Base-by-base conservation (phyloP, 2,329 filamentous ascomycete species). In the Trichoderma hamatum region DNA sequence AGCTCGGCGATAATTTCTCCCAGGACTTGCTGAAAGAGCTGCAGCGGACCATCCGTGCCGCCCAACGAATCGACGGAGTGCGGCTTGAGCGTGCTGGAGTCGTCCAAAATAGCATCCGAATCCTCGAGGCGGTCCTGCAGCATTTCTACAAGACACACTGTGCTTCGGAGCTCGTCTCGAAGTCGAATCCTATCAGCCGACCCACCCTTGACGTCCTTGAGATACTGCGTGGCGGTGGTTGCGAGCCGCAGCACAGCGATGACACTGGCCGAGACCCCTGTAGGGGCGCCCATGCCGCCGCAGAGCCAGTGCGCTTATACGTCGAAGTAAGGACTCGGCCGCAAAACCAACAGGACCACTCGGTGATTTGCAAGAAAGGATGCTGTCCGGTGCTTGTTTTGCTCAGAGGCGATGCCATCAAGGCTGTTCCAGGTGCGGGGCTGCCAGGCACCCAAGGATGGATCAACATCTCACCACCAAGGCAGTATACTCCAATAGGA, bases 111-210 rank as follows among this genome's bases (percentile, higher is more conserved):
- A 28, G 67, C 56, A 13, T 63, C 52, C 7, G 14, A 21, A 26
- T 71, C 62, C n/a, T 67, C 67, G 14, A 71, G 13, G 24, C 62
- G 69, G n/a, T 64, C 69, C 34, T 67, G 56, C 3, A 68, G 30
- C 58, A 70, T 71, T 21, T 70, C 70, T 9, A 71, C 51, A 16
- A 64, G 43, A 13, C 70, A 71, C 10, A 43, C 30, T 3, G 16
- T 58, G 26, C 58, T 63, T 16, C 68, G 62, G 19, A 67, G 68
- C 51, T 67, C 70, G 26, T 71, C 58, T 26, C 58, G 70, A 13
- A 61, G 56, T 28, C 43, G 39, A 24, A 60, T 26, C n/a, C 69
- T 61, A 21, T 71, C 67, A n/a, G 56, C n/a, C 1, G 67, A 69
- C 32, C 69, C 58, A 36, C 63, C 21, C 19, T 69, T 71, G 16